These are phyloP conservation scores for Silene noctiflora DNA, from an alignment of 179 eudicot species.

Conservation along the genomic window DNA sequence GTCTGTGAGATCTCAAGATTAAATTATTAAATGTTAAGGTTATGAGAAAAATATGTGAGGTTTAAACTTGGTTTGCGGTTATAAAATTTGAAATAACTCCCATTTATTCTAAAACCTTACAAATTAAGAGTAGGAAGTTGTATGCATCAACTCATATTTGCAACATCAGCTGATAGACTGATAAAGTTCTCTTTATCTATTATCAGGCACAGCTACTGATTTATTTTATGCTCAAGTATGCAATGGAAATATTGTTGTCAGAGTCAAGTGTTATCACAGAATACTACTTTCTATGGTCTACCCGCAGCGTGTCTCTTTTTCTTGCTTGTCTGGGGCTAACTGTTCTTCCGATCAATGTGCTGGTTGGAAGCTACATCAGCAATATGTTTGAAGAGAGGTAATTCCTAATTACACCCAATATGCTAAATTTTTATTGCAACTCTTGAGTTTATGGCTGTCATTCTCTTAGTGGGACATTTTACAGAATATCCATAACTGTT, in stretches of 20 bases:
- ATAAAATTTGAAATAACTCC: neutral
- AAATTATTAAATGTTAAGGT: neutral
- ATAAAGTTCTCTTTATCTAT: neutral
- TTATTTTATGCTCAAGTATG: slow-evolving; percentile 50
- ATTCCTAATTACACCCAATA: neutral
- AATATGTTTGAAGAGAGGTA: slow-evolving; percentile 50
- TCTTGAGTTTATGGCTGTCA: too few species aligned
- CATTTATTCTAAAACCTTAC: neutral
- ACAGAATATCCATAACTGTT: too few species aligned
- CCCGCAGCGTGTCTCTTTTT: slow-evolving; percentile 37
- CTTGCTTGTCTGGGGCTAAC: slow-evolving; percentile 50
- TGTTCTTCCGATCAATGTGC: slow-evolving; percentile 42
- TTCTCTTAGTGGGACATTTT: too few species aligned
- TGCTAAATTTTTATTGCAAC: neutral
- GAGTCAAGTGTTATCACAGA: slow-evolving; percentile 44
- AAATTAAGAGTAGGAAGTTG: neutral
- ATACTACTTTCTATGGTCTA: slow-evolving; percentile 40
- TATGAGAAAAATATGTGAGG: neutral
- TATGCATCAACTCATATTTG: neutral
- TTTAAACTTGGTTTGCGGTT: neutral
- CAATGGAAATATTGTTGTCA: slow-evolving; percentile 45
- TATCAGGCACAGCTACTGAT: slow-evolving; percentile 42
- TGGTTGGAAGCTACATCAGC: slow-evolving; percentile 44
- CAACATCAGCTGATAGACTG: neutral
- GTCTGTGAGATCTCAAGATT: neutral